Evolutionary conservation across 1,284 basidiomycete species (phyloP).

Genomic region (Blastosporella zonata): DNA sequence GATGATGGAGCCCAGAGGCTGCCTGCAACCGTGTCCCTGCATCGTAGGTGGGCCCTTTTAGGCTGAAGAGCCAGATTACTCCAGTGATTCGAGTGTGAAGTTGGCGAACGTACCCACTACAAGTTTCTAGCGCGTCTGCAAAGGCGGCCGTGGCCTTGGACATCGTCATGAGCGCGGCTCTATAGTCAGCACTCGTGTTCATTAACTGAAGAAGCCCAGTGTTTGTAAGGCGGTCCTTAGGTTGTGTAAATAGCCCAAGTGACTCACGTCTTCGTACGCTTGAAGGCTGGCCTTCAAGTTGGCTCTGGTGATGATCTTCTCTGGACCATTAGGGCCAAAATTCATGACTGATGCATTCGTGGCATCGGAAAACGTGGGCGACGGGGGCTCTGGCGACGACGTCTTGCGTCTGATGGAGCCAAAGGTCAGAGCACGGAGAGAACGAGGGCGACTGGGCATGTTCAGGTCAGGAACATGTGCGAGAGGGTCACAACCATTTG

Average conservation of each 20-base stretch:
- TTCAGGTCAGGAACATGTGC: slow-evolving; percentile 17
- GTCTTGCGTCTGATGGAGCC: slow-evolving; percentile 41
- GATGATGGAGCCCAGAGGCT: slow-evolving; percentile 86
- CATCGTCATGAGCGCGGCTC: slow-evolving; percentile 79
- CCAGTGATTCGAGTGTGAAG: neutral
- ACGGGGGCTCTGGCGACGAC: slow-evolving; percentile 61
- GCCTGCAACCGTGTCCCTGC: slow-evolving; percentile 75
- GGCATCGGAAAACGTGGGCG: slow-evolving; percentile 79
- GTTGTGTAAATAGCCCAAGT: slow-evolving; percentile 5
- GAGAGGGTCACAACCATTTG: slow-evolving; percentile 15
- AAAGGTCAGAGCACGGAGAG: slow-evolving; percentile 55
- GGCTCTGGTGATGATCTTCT: slow-evolving; percentile 79
- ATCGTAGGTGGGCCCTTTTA: slow-evolving; percentile 81
- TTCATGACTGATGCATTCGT: slow-evolving; percentile 74
- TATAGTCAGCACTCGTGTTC: slow-evolving; percentile 78
- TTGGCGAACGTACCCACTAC: slow-evolving; percentile 61
- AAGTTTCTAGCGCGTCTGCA: slow-evolving; percentile 82
- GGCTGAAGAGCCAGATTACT: slow-evolving; percentile 33
- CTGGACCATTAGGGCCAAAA: slow-evolving; percentile 66
- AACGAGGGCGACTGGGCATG: slow-evolving; percentile 58
- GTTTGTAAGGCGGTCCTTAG: slow-evolving; percentile 6
- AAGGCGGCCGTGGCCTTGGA: slow-evolving; percentile 84
- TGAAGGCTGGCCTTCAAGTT: slow-evolving; percentile 77
- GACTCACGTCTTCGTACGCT: slow-evolving; percentile 75
- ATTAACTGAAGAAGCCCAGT: slow-evolving; percentile 54